Conservation (phyloP, 805 yeast species). For the Grigorovia yakushimaensis region DNA sequence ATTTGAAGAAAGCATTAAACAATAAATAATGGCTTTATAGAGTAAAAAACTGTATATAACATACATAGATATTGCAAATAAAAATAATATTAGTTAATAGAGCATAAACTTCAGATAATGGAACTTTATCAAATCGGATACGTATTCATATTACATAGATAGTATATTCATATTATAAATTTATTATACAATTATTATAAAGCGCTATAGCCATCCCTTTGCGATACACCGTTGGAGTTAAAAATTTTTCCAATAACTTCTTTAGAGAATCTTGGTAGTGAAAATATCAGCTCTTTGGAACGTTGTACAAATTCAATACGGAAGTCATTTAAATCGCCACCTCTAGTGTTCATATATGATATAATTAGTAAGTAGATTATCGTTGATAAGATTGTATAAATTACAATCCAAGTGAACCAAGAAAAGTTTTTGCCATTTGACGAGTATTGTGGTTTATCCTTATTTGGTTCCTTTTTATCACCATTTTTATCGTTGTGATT, state of each 20-base stretch:
- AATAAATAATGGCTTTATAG: slow-evolving; percentile 3
- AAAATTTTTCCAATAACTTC: slow-evolving; percentile 62
- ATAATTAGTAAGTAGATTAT: slow-evolving; percentile 59
- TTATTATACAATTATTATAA: slow-evolving; percentile 36
- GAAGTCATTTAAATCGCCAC: slow-evolving; percentile 55
- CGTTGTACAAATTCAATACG: slow-evolving; percentile 70
- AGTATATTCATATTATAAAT: neutral
- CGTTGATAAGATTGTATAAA: slow-evolving; percentile 60
- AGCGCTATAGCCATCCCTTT: slow-evolving; percentile 88
- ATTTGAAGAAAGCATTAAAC: slow-evolving; percentile 40
- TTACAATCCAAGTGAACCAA: slow-evolving; percentile 68
- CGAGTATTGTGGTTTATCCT: slow-evolving; percentile 18
- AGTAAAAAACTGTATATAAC: neutral
- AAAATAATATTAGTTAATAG: no score
- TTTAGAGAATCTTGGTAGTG: slow-evolving; percentile 53
- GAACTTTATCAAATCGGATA: neutral
- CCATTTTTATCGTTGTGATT: slow-evolving; percentile 18
- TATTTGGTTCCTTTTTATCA: slow-evolving; percentile 16
- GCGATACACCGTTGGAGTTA: slow-evolving; percentile 33
- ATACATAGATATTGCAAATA: neutral
- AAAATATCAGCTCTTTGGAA: slow-evolving; percentile 43
- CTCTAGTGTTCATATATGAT: slow-evolving; percentile 63
- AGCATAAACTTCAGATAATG: neutral
- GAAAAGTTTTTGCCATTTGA: slow-evolving; percentile 24
- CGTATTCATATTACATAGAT: neutral